These are phyloP conservation scores for Colletotrichum higginsianum DNA, from an alignment of 2,329 filamentous ascomycete species.

Conservation along the genomic window DNA sequence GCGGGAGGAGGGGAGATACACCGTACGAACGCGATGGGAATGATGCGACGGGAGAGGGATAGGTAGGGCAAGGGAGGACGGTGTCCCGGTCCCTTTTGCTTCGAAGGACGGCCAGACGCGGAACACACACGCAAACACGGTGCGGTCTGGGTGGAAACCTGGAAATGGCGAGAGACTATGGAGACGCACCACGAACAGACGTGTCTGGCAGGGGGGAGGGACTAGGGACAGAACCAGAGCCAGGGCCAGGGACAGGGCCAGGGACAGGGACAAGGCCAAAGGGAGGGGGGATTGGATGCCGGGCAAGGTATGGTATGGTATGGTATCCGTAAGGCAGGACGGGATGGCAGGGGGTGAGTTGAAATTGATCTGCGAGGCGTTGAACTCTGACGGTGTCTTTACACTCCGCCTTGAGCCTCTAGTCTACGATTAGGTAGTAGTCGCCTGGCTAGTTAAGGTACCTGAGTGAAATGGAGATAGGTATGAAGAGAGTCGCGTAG, in stretches of 20 bases:
- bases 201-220: not conserved
- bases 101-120: constrained; percentile 26
- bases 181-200: constrained; percentile 2
- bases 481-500: too few species aligned
- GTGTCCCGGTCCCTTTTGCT: constrained; percentile 14
- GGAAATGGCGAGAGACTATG: not conserved
- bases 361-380: not conserved
- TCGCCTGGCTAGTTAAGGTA: too few species aligned
- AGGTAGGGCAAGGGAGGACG: constrained; percentile 17
- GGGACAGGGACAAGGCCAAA: constrained; percentile 8
- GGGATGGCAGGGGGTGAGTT: not conserved
- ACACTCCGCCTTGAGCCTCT: not conserved
- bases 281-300: constrained; percentile 4
- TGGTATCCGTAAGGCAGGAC: constrained; percentile 2
- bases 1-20: constrained; percentile 8
- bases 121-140: constrained; percentile 13
- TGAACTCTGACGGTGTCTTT: not conserved
- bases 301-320: not conserved
- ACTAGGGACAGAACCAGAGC: too few species aligned
- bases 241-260: too few species aligned
- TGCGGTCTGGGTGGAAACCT: constrained; percentile 1
- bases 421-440: not conserved
- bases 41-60: constrained; percentile 6
- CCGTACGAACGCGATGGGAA: constrained; percentile 18
- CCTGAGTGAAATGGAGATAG: not conserved